phyloP scores from a whole-genome alignment of 805 yeast species.

The Metschnikowia aberdeeniae region DNA sequence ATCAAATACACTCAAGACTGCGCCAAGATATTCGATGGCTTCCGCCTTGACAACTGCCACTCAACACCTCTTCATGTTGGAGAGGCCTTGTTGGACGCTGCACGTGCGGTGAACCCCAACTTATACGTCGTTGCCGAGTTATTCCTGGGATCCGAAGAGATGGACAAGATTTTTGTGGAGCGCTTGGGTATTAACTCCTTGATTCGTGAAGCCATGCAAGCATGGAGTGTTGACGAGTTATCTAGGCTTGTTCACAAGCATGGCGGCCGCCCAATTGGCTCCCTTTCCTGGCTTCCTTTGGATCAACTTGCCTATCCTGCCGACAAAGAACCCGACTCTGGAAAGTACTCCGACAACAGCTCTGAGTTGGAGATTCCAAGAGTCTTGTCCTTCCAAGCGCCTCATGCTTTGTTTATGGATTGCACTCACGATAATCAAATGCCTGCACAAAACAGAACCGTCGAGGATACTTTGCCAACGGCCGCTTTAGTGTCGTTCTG shows the following conservation, averaged over 20 bases:
- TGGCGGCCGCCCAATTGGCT: conserved; percentile 95
- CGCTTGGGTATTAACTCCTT: conserved; percentile 83
- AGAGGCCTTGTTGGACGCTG: conserved; percentile 79
- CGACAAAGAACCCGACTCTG: conserved; percentile 30
- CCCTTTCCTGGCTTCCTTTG: conserved; percentile 74
- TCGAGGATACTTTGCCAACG: conserved; percentile 90
- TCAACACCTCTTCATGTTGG: conserved; percentile 97
- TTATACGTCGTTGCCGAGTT: conserved; percentile 91
- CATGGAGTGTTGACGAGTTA: conserved; percentile 82
- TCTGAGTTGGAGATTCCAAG: conserved; percentile 70
- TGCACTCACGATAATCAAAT: conserved; percentile 95
- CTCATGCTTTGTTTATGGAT: conserved; percentile 95
- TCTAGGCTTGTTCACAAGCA: conserved; percentile 84
- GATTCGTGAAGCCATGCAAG: conserved; percentile 96
- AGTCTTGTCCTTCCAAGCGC: conserved; percentile 62
- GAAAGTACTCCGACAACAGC: conserved; percentile 29
- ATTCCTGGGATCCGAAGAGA: conserved; percentile 86
- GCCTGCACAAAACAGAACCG: conserved; percentile 84
- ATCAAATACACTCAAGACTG: conserved; percentile 64
- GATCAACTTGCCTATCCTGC: conserved; percentile 72
- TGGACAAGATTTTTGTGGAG: conserved; percentile 89
- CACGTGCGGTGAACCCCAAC: conserved; percentile 79
- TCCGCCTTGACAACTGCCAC: conserved; percentile 92
- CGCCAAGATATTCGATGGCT: conserved; percentile 78
- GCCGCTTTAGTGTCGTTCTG: conserved; percentile 94